Base-by-base conservation (phyloP, 2,329 filamentous ascomycete genomes). In the Fusarium sp. region DNA sequence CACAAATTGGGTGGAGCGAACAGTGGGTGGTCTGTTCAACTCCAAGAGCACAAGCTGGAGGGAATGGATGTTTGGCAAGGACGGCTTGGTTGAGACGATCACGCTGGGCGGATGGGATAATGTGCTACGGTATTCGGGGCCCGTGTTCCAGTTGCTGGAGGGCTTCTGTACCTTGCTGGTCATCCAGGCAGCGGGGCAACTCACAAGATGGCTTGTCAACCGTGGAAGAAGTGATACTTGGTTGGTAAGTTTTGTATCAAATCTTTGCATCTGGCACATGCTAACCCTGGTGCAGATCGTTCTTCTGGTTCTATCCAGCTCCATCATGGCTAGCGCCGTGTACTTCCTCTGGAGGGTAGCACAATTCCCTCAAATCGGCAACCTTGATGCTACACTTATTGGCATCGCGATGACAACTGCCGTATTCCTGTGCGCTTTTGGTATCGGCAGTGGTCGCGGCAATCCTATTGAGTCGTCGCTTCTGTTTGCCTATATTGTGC, bases 331-430 rank as follows among this genome's bases (percentile, higher is more conserved):
- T 31, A 97, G 93, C 82, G 94, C 95, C 10, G 90, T 97, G 73
- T 98, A 98, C 84, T 98, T 98, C 83, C 90, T 99, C 57, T 98
- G 95, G 94, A 90, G 96, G 66, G 94, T 98, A 60, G 93, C 95
- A 22, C 93, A 93, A 72, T 98, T 99, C 83, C 95, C 96, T 4
- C 93, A 95, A 75, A 94, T 98, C 78, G 92, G 92, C 83, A 97
- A 97, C 79, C 88, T 97, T 38, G 96, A 98, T 81, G 95, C 96
- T 31, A 93, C 94, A 24, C 87, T 98, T 45, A 98, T 98, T 71
- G 96, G 96, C 47, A 93, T 95, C 50, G 93, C 95, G 48, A 93
- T 98, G 79, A 97, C 95, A 26, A 97, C 95, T 59, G 94, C 94
- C 56, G 91, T 98, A 71, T 97, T 98, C 79, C 87, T 99, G 20